A percentile compares a stretch with the other conserved stretches of the same genome.
These are phyloP conservation scores for Sclerotinia nivalis DNA, from an alignment of 2,329 filamentous ascomycete species.

Conservation along the genomic window DNA sequence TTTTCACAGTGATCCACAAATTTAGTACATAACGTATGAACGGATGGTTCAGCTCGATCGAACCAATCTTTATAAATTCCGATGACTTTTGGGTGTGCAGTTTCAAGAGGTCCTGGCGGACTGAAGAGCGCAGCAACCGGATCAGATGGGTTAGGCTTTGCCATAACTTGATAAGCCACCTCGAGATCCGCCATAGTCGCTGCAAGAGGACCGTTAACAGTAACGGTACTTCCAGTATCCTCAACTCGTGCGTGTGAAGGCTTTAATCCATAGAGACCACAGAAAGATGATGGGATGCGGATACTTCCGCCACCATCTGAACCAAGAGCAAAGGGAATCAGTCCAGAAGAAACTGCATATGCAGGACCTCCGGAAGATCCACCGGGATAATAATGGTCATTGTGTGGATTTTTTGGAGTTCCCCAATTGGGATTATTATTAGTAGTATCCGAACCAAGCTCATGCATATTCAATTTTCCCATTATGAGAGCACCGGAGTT, in stretches of 20 bases:
- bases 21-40: constrained; percentile 61
- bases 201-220: constrained; percentile 73
- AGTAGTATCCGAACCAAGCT: constrained; percentile 75
- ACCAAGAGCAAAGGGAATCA: constrained; percentile 69
- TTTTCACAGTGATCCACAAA: constrained; percentile 60
- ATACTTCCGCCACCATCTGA: constrained; percentile 82
- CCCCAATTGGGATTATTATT: constrained; percentile 85
- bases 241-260: constrained; percentile 71
- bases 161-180: constrained; percentile 79
- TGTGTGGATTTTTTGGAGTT: constrained; percentile 76
- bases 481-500: constrained; percentile 72
- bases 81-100: constrained; percentile 55
- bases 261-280: constrained; percentile 72
- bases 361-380: constrained; percentile 94
- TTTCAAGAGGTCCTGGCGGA: constrained; percentile 50
- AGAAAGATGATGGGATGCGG: constrained; percentile 40
- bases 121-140: constrained; percentile 61
- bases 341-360: constrained; percentile 69
- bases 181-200: constrained; percentile 75
- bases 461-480: constrained; percentile 85
- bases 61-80: constrained; percentile 72
- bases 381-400: constrained; percentile 71
- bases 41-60: constrained; percentile 63
- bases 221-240: constrained; percentile 54
- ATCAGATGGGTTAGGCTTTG: constrained; percentile 65